Conservation (phyloP, 2,329 filamentous ascomycete species). For the Claviceps quebecensis region DNA sequence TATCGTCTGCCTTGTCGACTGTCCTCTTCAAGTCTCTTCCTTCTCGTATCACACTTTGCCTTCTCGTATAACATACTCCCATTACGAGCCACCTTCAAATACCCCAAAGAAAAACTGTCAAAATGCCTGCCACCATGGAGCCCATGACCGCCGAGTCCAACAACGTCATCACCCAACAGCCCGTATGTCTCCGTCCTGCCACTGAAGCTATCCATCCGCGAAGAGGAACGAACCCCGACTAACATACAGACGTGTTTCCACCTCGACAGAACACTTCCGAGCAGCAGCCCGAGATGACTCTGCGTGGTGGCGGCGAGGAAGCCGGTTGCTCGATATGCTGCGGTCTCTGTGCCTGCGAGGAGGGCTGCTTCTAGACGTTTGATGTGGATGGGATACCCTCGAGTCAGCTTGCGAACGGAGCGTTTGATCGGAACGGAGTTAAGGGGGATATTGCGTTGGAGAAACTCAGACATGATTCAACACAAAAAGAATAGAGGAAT, state of each 20-base stretch:
- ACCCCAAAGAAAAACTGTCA: neutral
- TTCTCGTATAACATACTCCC: too few species aligned
- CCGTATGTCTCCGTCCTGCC: neutral
- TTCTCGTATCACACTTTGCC: neutral
- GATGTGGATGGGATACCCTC: too few species aligned
- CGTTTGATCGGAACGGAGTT: too few species aligned
- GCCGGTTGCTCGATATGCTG: slow-evolving; percentile 3
- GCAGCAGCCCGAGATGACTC: slow-evolving; percentile 1
- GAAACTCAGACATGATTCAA: too few species aligned
- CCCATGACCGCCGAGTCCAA: neutral
- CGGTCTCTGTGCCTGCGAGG: slow-evolving; percentile 1
- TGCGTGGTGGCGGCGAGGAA: slow-evolving; percentile 1
- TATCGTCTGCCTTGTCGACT: neutral
- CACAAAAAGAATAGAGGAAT: too few species aligned
- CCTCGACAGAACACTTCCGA: slow-evolving; percentile 1
- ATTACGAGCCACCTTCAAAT: neutral
- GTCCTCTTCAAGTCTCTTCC: neutral
- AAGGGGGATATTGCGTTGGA: too few species aligned
- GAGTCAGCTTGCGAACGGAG: neutral
- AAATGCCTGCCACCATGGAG: neutral
- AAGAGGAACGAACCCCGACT: neutral
- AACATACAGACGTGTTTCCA: neutral
- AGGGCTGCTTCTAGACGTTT: neutral
- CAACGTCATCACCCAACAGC: slow-evolving; percentile 1
- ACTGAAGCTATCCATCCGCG: too few species aligned